phyloP scores from a whole-genome alignment of 2,329 filamentous ascomycete genomes.

The Acephala macrosclerotiorum region DNA sequence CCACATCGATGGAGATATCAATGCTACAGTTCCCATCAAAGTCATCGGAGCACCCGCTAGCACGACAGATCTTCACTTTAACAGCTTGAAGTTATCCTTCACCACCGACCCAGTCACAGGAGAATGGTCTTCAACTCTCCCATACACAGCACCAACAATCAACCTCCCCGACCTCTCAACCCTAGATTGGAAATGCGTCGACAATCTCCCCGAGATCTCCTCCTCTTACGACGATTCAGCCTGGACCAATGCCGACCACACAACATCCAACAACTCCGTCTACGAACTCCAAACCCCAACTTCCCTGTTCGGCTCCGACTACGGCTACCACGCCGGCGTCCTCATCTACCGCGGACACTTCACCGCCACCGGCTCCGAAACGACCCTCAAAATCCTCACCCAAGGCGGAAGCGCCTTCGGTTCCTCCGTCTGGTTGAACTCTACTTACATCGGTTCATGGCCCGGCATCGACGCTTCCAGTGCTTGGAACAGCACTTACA shows the following conservation, averaged over 20 bases:
- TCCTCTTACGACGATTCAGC: constrained; percentile 70
- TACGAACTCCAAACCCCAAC: constrained; percentile 65
- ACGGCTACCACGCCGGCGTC: constrained; percentile 75
- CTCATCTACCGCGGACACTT: constrained; percentile 77
- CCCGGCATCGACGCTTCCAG: constrained; percentile 58
- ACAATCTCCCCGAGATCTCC: constrained; percentile 75
- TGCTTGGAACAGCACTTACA: constrained; percentile 63
- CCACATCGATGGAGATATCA: constrained; percentile 74
- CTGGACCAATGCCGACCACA: constrained; percentile 69
- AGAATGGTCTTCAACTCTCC: constrained; percentile 57
- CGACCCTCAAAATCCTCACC: constrained; percentile 61
- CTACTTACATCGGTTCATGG: constrained; percentile 69
- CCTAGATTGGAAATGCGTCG: constrained; percentile 72
- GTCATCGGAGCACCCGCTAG: constrained; percentile 67
- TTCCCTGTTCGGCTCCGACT: constrained; percentile 74
- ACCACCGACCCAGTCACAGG: constrained; percentile 52
- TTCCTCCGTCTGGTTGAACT: constrained; percentile 70
- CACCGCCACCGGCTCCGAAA: constrained; percentile 66
- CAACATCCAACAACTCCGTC: constrained; percentile 38
- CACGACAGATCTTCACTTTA: constrained; percentile 66
- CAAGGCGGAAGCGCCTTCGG: constrained; percentile 75
- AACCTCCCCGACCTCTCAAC: constrained; percentile 63
- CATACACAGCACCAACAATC: constrained; percentile 58
- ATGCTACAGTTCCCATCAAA: constrained; percentile 71
- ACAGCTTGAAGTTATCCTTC: constrained; percentile 54